phyloP scores from a whole-genome alignment of 177 flowering plant species.

The Vitis hybrid region DNA sequence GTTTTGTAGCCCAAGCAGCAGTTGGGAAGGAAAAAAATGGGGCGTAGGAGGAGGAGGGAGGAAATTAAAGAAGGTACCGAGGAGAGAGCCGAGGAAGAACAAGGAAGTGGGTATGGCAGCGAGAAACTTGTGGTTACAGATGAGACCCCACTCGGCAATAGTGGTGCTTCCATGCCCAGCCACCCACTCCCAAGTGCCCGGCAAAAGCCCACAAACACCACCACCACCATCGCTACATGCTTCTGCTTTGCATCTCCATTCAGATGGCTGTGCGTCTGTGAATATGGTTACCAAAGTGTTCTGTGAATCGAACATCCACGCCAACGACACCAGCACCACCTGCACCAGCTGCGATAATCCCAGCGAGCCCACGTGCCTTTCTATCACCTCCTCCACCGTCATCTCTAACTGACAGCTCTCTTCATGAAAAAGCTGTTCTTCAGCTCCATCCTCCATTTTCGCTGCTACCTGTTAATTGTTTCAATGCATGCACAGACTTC shows the following conservation, averaged over 20 bases:
- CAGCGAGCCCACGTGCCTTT: conserved; percentile 52
- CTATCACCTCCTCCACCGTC: conserved; percentile 56
- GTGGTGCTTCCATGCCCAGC: conserved; percentile 48
- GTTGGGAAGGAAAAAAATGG: not conserved
- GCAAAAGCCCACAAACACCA: conserved; percentile 36
- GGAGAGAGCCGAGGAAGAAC: conserved; percentile 60
- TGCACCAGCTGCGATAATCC: conserved; percentile 60
- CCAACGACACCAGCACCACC: conserved; percentile 55
- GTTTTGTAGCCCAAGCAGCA: too few species aligned
- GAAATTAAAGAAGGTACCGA: conserved; percentile 29
- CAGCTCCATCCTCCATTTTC: too few species aligned
- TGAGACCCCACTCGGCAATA: conserved; percentile 59
- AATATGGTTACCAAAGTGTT: conserved; percentile 63
- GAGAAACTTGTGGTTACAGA: conserved; percentile 52
- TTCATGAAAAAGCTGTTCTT: too few species aligned
- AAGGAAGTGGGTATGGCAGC: conserved; percentile 58
- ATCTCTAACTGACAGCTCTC: conserved; percentile 27
- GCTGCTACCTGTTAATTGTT: too few species aligned
- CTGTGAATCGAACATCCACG: conserved; percentile 63
- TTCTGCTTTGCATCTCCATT: conserved; percentile 43
- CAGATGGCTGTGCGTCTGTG: conserved; percentile 53
- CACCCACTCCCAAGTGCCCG: conserved; percentile 58
- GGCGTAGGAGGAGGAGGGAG: not conserved
- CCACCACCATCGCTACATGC: not conserved
- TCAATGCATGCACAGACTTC: too few species aligned